Conservation (phyloP, 2,329 filamentous ascomycete species). For the Penicillium sp. region DNA sequence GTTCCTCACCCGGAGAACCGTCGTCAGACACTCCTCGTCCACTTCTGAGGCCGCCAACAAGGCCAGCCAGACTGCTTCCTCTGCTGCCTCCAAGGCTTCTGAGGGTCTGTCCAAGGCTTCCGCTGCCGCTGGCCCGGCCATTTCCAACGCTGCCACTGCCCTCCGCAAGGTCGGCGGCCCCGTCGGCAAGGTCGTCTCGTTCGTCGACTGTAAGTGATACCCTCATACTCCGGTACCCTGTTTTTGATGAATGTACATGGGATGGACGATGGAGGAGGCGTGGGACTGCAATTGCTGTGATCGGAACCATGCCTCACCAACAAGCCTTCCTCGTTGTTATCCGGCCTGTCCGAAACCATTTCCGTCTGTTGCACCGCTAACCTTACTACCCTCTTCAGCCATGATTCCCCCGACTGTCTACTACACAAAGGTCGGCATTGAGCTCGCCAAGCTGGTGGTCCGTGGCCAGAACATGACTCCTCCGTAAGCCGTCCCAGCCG, state of each 20-base stretch:
- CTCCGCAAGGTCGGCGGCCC: constrained; percentile 76
- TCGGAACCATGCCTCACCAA: constrained; percentile 1
- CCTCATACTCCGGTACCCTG: constrained; percentile 1
- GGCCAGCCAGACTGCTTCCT: constrained; percentile 43
- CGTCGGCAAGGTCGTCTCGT: constrained; percentile 70
- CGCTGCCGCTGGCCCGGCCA: constrained; percentile 71
- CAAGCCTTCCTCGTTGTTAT: constrained; percentile 17
- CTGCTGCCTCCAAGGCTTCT: constrained; percentile 59
- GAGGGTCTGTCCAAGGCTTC: constrained; percentile 79
- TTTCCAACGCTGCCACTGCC: constrained; percentile 67
- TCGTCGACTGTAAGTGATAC: constrained; percentile 72
- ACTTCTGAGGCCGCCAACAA: constrained; percentile 45
- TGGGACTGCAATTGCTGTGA: constrained; percentile 1
- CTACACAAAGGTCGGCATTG: constrained; percentile 83
- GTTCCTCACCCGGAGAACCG: constrained; percentile 44
- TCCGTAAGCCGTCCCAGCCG: constrained; percentile 64
- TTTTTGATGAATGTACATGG: neutral
- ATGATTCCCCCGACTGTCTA: constrained; percentile 82
- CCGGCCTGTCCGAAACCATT: neutral
- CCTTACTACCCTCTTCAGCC: constrained; percentile 50
- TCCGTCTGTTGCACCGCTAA: constrained; percentile 21
- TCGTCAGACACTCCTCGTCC: constrained; percentile 47
- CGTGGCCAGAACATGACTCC: constrained; percentile 84
- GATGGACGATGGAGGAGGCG: neutral
- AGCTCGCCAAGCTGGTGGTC: constrained; percentile 84